Conservation (phyloP, 345 rosid genomes). For the Atalantia buxifolia region DNA sequence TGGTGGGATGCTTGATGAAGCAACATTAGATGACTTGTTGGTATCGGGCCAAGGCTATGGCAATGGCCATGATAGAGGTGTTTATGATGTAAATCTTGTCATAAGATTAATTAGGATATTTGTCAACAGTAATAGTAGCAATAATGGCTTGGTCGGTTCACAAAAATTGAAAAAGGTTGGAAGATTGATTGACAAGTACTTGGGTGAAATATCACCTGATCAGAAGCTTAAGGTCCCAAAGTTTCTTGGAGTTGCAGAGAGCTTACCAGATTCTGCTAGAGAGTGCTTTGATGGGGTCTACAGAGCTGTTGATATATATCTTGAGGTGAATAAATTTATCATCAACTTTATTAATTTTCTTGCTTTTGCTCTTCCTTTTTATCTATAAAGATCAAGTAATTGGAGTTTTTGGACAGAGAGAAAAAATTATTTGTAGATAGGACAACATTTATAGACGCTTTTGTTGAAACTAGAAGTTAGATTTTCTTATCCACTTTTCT, state of each 20-base stretch:
- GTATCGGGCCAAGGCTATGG: slow-evolving; percentile 26
- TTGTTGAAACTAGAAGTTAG: not conserved
- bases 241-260: slow-evolving; percentile 66
- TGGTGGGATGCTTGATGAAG: slow-evolving; percentile 64
- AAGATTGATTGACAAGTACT: slow-evolving; percentile 52
- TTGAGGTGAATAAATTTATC: slow-evolving; percentile 43
- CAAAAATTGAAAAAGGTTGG: slow-evolving; percentile 48
- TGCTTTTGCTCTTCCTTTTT: not conserved
- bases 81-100: slow-evolving; percentile 61
- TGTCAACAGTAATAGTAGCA: slow-evolving; percentile 20
- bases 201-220: slow-evolving; percentile 77
- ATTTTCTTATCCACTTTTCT: not conserved
- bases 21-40: slow-evolving; percentile 72
- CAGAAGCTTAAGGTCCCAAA: slow-evolving; percentile 57
- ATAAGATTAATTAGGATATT: slow-evolving; percentile 52
- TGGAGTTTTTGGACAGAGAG: not conserved
- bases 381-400: not conserved
- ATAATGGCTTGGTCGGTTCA: not conserved
- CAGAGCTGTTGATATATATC: slow-evolving; percentile 75
- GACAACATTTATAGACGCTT: not conserved
- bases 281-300: slow-evolving; percentile 78
- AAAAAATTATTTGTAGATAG: not conserved
- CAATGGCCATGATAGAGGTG: slow-evolving; percentile 33
- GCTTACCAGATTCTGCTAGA: slow-evolving; percentile 70
- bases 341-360: not conserved